Evolutionary conservation across 345 rosid genomes (phyloP).

Genomic region (Laguncularia racemosa): DNA sequence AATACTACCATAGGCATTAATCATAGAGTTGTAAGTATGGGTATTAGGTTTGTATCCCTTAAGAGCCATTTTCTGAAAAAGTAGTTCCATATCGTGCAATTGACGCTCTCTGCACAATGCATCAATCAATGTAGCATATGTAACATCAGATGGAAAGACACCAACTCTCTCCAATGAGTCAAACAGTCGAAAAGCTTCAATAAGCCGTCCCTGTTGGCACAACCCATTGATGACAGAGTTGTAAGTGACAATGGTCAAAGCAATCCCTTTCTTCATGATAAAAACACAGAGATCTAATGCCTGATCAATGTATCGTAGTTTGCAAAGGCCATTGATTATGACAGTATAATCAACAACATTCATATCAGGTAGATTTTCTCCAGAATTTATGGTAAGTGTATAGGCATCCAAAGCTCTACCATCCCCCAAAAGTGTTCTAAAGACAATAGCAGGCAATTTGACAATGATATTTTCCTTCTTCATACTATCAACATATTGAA

Average conservation of each 20-base stretch:
- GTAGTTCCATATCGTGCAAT: slow-evolving; percentile 51
- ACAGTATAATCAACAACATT: slow-evolving; percentile 58
- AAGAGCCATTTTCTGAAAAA: slow-evolving; percentile 48
- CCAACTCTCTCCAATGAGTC: slow-evolving; percentile 62
- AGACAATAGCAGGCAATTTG: slow-evolving; percentile 28
- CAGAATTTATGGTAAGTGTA: slow-evolving; percentile 39
- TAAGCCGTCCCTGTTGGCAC: slow-evolving; percentile 70
- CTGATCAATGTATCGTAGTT: slow-evolving; percentile 45
- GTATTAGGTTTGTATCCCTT: slow-evolving; percentile 38
- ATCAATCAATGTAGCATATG: slow-evolving; percentile 58
- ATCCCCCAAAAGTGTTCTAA: slow-evolving; percentile 36
- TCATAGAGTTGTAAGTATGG: slow-evolving; percentile 56
- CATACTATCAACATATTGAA: slow-evolving; percentile 29
- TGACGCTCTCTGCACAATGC: slow-evolving; percentile 60
- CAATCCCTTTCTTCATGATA: slow-evolving; percentile 39
- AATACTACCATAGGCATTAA: slow-evolving; percentile 53
- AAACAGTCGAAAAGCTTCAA: slow-evolving; percentile 83
- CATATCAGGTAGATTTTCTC: slow-evolving; percentile 32
- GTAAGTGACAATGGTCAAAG: slow-evolving; percentile 53
- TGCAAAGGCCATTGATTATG: slow-evolving; percentile 62
- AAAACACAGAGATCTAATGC: slow-evolving; percentile 63
- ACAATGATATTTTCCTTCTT: slow-evolving; percentile 20
- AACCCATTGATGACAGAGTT: slow-evolving; percentile 64
- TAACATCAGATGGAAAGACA: slow-evolving; percentile 52
- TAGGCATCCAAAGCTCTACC: slow-evolving; percentile 57